These are phyloP conservation scores for Dendrobium nobile DNA, from an alignment of 106 monocot genomes.

Conservation along the genomic window DNA sequence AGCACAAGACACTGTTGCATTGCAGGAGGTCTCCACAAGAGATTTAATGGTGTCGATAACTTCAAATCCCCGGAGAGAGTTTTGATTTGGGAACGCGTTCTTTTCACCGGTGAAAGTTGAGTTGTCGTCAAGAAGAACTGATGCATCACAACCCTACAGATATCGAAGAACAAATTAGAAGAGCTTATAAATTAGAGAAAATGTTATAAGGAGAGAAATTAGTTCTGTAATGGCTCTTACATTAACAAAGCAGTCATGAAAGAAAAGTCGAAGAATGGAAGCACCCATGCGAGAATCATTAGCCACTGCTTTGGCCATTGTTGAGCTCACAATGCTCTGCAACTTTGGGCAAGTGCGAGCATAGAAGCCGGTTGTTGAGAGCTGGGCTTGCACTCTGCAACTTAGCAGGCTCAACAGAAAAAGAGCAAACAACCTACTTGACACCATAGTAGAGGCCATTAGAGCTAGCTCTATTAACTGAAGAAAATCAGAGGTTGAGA, in stretches of 20 bases:
- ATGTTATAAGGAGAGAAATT: too few species aligned
- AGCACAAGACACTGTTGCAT: slow-evolving; percentile 25
- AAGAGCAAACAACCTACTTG: too few species aligned
- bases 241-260: slow-evolving; percentile 40
- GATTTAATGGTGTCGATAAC: slow-evolving; percentile 7
- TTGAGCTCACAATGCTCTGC: slow-evolving; percentile 17
- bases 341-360: slow-evolving; percentile 18
- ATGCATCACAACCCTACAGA: slow-evolving; percentile 30
- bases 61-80: slow-evolving; percentile 23
- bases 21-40: slow-evolving; percentile 22
- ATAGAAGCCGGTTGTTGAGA: slow-evolving; percentile 11
- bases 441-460: too few species aligned
- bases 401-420: too few species aligned
- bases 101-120: slow-evolving; percentile 29
- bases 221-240: not conserved
- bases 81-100: slow-evolving; percentile 19
- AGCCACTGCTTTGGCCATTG: slow-evolving; percentile 21
- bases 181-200: too few species aligned
- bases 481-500: too few species aligned
- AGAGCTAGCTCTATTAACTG: too few species aligned
- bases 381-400: not conserved
- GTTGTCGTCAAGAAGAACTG: slow-evolving; percentile 19
- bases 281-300: slow-evolving; percentile 38
- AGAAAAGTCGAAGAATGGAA: slow-evolving; percentile 45
- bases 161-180: too few species aligned